Evolutionary conservation across 164 flowering plant species (phyloP).

Genomic region (Vitis vinifera): DNA sequence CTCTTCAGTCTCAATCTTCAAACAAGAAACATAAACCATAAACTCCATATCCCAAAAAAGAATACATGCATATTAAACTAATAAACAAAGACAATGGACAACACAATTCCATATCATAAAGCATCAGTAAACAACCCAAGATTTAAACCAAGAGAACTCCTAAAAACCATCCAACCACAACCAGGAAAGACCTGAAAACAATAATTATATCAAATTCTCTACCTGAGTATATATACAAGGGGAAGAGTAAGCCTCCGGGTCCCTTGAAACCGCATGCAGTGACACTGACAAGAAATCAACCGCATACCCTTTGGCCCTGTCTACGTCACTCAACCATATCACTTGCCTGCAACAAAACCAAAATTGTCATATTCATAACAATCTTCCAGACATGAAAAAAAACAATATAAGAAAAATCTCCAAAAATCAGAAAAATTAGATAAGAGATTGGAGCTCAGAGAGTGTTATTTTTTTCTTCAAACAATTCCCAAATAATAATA

Average conservation of each 20-base stretch:
- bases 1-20: conserved; percentile 77
- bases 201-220: neutral
- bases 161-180: no score
- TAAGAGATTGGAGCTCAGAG: no score
- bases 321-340: conserved; percentile 83
- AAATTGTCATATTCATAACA: no score
- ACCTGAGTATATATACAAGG: conserved; percentile 96
- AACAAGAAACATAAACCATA: conserved; percentile 2
- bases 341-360: conserved; percentile 47
- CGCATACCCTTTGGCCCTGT: conserved; percentile 64
- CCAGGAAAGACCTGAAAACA: no score
- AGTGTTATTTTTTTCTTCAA: no score
- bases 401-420: no score
- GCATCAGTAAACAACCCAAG: no score
- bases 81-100: neutral
- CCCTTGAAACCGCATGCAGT: conserved; percentile 87
- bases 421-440: no score
- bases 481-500: no score
- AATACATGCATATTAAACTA: neutral
- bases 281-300: conserved; percentile 83
- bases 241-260: conserved; percentile 74
- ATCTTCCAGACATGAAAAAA: no score
- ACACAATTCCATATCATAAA: no score
- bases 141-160: no score
- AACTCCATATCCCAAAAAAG: neutral